These are phyloP conservation scores for Leucosporidium creatinivorum DNA, from an alignment of 768 basidiomycete genomes.

Conservation along the genomic window DNA sequence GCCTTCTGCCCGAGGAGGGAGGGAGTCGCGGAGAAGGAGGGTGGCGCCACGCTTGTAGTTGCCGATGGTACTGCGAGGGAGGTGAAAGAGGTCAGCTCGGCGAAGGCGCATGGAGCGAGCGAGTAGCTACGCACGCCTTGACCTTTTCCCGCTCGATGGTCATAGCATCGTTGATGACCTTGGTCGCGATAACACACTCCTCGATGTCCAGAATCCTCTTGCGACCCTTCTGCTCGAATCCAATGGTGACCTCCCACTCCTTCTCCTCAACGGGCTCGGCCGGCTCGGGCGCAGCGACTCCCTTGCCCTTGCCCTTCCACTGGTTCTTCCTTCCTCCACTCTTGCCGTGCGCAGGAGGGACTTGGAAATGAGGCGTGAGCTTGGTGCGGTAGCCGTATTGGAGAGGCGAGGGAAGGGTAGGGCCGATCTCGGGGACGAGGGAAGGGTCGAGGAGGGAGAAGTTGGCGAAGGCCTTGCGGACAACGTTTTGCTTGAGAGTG, in stretches of 20 bases:
- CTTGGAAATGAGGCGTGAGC: slow-evolving; percentile 92
- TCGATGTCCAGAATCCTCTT: slow-evolving; percentile 82
- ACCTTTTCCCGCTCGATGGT: slow-evolving; percentile 58
- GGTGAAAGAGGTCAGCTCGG: not conserved
- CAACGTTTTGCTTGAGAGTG: slow-evolving; percentile 73
- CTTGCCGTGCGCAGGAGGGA: slow-evolving; percentile 50
- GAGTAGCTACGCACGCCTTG: slow-evolving; percentile 52
- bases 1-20: slow-evolving; percentile 40
- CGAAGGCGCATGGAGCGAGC: not conserved
- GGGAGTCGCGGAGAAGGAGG: slow-evolving; percentile 79
- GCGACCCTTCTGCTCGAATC: slow-evolving; percentile 74
- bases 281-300: slow-evolving; percentile 1
- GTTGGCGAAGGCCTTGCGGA: slow-evolving; percentile 71
- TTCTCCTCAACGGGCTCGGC: slow-evolving; percentile 27
- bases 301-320: slow-evolving; percentile 38
- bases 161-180: slow-evolving; percentile 64
- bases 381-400: slow-evolving; percentile 93
- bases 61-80: slow-evolving; percentile 57
- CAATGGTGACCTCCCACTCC: slow-evolving; percentile 66
- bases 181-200: slow-evolving; percentile 53
- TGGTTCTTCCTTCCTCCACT: slow-evolving; percentile 43
- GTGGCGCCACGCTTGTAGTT: slow-evolving; percentile 82
- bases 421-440: slow-evolving; percentile 57
- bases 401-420: slow-evolving; percentile 77
- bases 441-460: slow-evolving; percentile 58